Percentiles rank a stretch among this genome's conserved stretches.
phyloP scores from a whole-genome alignment of 2,329 filamentous ascomycete genomes.

The Fonsecaea monophora region DNA sequence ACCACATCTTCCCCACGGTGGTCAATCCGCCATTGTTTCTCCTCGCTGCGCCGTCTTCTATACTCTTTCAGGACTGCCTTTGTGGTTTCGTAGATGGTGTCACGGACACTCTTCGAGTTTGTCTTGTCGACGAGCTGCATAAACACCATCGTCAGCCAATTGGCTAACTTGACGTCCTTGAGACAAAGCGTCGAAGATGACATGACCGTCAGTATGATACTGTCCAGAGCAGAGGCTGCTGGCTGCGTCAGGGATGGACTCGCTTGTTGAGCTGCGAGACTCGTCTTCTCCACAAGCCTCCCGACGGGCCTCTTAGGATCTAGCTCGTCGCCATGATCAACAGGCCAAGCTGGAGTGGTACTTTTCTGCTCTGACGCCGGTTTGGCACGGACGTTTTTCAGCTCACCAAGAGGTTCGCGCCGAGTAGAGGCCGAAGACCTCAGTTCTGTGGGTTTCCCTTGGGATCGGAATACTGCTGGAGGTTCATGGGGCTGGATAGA shows the following conservation, averaged over 20 bases:
- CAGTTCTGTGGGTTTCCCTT: not conserved
- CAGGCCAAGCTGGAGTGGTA: not conserved
- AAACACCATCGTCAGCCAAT: not conserved
- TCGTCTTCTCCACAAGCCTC: not conserved
- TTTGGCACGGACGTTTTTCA: slow-evolving; percentile 17
- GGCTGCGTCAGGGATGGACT: not conserved
- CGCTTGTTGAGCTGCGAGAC: not conserved
- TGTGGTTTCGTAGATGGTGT: not conserved
- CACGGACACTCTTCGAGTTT: not conserved
- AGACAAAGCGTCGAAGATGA: not conserved
- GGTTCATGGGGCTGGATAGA: slow-evolving; percentile 16
- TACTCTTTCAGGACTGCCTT: not conserved
- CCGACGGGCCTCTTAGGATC: not conserved
- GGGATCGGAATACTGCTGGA: slow-evolving; percentile 16
- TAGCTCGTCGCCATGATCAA: not conserved
- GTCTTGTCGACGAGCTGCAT: not conserved
- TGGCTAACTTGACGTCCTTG: not conserved
- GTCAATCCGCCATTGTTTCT: not conserved
- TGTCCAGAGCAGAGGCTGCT: not conserved
- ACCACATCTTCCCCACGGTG: not conserved
- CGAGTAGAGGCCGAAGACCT: not conserved
- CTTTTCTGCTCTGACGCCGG: not conserved
- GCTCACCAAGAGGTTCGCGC: slow-evolving; percentile 14
- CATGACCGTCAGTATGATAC: not conserved
- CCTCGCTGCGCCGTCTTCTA: not conserved